Base-by-base conservation (phyloP, 1,284 basidiomycete species). In the Mycosarcoma maydis region DNA sequence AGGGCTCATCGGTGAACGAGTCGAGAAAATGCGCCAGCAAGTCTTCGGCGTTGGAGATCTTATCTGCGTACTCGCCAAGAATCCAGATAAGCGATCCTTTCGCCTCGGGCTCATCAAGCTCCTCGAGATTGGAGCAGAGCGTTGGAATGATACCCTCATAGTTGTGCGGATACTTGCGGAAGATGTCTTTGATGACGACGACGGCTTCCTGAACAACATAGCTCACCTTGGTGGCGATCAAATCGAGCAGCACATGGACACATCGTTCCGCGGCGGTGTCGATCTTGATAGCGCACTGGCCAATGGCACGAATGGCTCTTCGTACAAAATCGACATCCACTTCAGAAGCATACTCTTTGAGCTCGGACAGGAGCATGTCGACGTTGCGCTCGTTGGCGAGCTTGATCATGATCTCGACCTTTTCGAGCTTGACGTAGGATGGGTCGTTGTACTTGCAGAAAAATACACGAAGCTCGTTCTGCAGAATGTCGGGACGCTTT, bases 391-490 rank as follows among this genome's bases (percentile, higher is more conserved):
- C 93, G 27, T 87, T 87, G 3, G 93, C 94, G 49, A 98, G 85
- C 51, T 93, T 88, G 65, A 97, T 93, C 94, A 98, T 98, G 83
- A 98, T 97, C 76, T 97, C 96, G 64, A 98, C 85, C 83, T 98
- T 98, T 83, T 96, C 95, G 46, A 98, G 88, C 84, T 98, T 98
- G 83, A 98, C 94, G 80, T 98, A 99, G 29, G 94, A 85, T 3
- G 96, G 95, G 80, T 98, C 96, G 82, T 98, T 98, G 85, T 99
- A 98, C 83, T 98, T 98, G 89, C 96, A 98, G 86, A 98, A 98
- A 83, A 98, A 98, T 22, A 98, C 94, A 56, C 94, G 89, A 89
- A 98, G 94, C 83, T 98, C 95, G 83, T 92, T 94, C 24, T 90
- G 88, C 6, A 98, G 87, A 52, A 97, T 86, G 58, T 94, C 91